phyloP scores from a whole-genome alignment of 2,329 filamentous ascomycete species.

The Xylaria sp. region DNA sequence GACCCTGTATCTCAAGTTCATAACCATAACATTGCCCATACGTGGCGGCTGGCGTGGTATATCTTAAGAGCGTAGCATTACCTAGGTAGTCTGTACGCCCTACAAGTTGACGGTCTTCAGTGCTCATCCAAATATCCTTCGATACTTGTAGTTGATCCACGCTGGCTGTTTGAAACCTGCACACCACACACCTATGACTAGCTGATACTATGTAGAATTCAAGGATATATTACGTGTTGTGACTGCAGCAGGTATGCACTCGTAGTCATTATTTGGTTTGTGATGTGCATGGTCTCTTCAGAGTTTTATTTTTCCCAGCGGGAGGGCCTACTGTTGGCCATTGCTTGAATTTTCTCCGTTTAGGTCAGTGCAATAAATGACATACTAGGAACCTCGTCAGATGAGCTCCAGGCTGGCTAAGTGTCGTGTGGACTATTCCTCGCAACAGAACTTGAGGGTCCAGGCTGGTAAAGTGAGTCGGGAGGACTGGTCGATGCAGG shows the following conservation, averaged over 20 bases:
- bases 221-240: no score
- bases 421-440: neutral
- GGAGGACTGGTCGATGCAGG: neutral
- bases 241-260: no score
- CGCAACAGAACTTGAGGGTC: neutral
- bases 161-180: neutral
- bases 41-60: neutral
- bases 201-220: no score
- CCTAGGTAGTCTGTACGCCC: neutral
- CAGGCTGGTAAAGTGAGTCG: neutral
- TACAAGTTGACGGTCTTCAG: neutral
- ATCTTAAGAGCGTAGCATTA: neutral
- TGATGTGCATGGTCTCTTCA: neutral
- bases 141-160: neutral
- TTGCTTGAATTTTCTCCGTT: conserved; percentile 29
- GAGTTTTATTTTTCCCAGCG: neutral
- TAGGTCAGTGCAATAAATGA: neutral
- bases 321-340: neutral
- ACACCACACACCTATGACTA: no score
- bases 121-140: neutral
- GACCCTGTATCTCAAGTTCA: neutral
- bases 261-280: neutral
- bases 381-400: neutral
- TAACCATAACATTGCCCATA: neutral
- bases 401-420: neutral